Percentiles rank a stretch among this genome's conserved stretches.
These are phyloP conservation scores for Pichia sp. DNA, from an alignment of 1,139 yeast species.

Conservation along the genomic window DNA sequence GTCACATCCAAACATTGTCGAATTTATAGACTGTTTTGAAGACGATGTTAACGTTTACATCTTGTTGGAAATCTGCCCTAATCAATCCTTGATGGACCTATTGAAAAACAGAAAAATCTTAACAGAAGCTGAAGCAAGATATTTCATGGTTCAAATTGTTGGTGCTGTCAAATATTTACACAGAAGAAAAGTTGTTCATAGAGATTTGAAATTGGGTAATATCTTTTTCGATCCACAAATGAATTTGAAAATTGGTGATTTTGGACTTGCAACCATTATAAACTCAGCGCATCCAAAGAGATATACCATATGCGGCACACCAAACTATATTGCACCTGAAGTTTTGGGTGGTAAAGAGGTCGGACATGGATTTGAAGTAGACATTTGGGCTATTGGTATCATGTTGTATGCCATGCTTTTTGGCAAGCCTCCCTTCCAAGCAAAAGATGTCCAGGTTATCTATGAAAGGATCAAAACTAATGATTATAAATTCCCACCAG, in stretches of 20 bases:
- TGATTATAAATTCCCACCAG: conserved; percentile 77
- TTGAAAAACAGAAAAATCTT: conserved; percentile 76
- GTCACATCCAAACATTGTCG: conserved; percentile 84
- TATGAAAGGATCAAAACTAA: conserved; percentile 86
- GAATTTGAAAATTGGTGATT: conserved; percentile 94
- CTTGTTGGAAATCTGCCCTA: conserved; percentile 88
- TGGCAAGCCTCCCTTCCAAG: conserved; percentile 97
- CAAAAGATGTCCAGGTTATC: conserved; percentile 88
- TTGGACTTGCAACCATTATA: conserved; percentile 89
- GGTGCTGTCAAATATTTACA: conserved; percentile 95
- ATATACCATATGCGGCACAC: conserved; percentile 95
- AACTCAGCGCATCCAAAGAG: conserved; percentile 65
- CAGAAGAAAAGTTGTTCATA: conserved; percentile 86
- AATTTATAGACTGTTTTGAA: conserved; percentile 91
- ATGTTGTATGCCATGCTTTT: conserved; percentile 87
- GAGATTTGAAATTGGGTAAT: conserved; percentile 92
- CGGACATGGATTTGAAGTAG: conserved; percentile 93
- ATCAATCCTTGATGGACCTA: conserved; percentile 89
- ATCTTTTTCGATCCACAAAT: conserved; percentile 88
- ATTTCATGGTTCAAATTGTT: conserved; percentile 83
- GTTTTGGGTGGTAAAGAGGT: conserved; percentile 81
- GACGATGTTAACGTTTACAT: conserved; percentile 92
- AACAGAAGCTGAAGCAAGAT: conserved; percentile 89
- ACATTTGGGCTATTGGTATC: conserved; percentile 95
- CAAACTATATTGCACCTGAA: conserved; percentile 97